Evolutionary conservation across 2,329 filamentous ascomycete species (phyloP), one percentile per base, ranked within the genome.

Genomic region (Tolypocladium cylindrosporum): DNA sequence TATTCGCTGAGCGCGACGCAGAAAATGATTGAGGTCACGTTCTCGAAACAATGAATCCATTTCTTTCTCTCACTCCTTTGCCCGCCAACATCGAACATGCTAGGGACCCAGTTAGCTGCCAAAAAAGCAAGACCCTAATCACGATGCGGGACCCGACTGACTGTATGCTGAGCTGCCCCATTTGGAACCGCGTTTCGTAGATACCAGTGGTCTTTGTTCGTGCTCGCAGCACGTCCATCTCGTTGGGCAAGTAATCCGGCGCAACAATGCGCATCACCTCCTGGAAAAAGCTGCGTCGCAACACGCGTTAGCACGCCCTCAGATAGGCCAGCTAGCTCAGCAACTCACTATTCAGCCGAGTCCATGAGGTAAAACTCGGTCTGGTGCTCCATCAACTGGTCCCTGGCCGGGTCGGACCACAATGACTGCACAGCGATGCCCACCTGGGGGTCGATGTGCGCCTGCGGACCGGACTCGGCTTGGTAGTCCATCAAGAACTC

Each of bases 31-130:
- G 94, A 97, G 50, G 94, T 99, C 67, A 99, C 94, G 67, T 97
- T 97, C 74, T 99, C 94, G 73, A 99, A 99, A 77, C 94, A 99
- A 76, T 99, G 94, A 70, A 99, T 99, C 94, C 94, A 99, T 78
- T 99, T 99, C 80, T 99, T 99, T 62, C 94, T 85, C 75, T 99
- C 94, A 73, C 93, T 97, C 70, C 94, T 82, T 75, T 99, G 94
- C 31, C 94, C 94, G 62, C 94, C 94, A 5, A 99, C 94, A 72
- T 99, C 94, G 71, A 99, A 99, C 94, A 99, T 99, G 77, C 93
- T 97, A 69, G 31, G 56, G 48, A 54, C 14, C 40, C 42, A 3
- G 61, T 70, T 52, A 71, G 67, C 54, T 55, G 55, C 53, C 48
- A 14, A 55, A 14, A 19, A 34, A 36, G n/a, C 27, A 31, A 9